These are phyloP conservation scores for Scedosporium minutisporum DNA, from an alignment of 2,329 filamentous ascomycete genomes.

Conservation along the genomic window DNA sequence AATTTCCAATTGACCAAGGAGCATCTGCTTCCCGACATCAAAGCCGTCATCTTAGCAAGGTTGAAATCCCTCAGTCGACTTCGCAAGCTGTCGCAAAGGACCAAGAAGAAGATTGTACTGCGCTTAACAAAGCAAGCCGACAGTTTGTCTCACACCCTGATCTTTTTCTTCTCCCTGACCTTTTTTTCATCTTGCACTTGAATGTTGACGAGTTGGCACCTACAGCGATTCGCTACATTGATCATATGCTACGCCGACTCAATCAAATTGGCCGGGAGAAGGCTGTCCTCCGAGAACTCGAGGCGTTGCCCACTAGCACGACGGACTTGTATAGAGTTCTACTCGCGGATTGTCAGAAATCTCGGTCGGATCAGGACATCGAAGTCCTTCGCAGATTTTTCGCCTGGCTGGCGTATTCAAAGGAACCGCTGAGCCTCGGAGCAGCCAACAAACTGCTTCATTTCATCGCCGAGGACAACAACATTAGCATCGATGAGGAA, in stretches of 20 bases:
- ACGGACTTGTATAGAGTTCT: conserved; percentile 16
- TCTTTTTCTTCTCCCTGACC: not conserved
- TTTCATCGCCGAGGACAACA: not conserved
- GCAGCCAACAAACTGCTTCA: not conserved
- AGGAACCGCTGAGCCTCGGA: not conserved
- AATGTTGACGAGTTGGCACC: not conserved
- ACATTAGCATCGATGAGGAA: conserved; percentile 4
- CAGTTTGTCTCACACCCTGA: conserved; percentile 14
- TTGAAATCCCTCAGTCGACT: conserved; percentile 16
- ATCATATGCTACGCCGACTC: conserved; percentile 22
- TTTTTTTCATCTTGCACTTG: not conserved
- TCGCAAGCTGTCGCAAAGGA: conserved; percentile 17
- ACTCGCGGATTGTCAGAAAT: conserved; percentile 17
- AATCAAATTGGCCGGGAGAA: conserved; percentile 22
- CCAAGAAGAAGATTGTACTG: conserved; percentile 19
- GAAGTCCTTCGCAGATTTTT: not conserved
- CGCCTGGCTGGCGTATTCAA: conserved; percentile 4
- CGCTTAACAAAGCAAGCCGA: conserved; percentile 20
- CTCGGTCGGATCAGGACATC: conserved; percentile 6
- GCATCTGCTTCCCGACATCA: conserved; percentile 17
- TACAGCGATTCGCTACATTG: conserved; percentile 24
- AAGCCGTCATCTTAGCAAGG: conserved; percentile 16
- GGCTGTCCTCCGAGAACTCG: conserved; percentile 18
- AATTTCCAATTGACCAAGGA: conserved; percentile 2
- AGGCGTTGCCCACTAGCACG: not conserved